A percentile compares a stretch with the other conserved stretches of the same genome.
phyloP scores from a whole-genome alignment of 352 stramenopile species.

The Phytophthora colocasiae region DNA sequence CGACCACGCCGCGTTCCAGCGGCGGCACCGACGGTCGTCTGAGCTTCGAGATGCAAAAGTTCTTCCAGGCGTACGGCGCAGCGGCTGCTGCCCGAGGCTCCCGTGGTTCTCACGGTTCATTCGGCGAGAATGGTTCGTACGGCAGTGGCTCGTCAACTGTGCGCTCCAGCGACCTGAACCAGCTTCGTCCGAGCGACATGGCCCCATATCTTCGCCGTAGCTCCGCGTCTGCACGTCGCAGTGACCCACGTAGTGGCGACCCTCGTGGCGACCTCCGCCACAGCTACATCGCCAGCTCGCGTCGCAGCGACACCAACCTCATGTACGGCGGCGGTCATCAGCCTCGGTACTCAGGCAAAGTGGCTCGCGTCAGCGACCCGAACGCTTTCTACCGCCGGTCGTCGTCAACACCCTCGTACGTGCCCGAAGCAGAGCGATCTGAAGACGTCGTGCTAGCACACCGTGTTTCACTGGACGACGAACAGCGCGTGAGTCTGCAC shows the following conservation, averaged over 20 bases:
- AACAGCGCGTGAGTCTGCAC: constrained; percentile 69
- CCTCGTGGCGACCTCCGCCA: constrained; percentile 24
- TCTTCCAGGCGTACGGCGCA: constrained; percentile 68
- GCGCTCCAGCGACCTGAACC: constrained; percentile 62
- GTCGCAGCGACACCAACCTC: constrained; percentile 44
- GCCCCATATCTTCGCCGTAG: constrained; percentile 43
- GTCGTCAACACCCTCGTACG: constrained; percentile 37
- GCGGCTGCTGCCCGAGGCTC: constrained; percentile 34
- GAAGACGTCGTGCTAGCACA: constrained; percentile 67
- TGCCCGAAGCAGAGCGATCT: constrained; percentile 42
- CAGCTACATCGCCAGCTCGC: constrained; percentile 40
- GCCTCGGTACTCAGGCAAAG: constrained; percentile 34
- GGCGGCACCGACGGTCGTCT: constrained; percentile 49
- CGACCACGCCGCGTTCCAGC: constrained; percentile 45
- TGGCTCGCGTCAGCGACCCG: constrained; percentile 52
- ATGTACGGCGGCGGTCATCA: constrained; percentile 36
- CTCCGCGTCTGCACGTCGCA: constrained; percentile 38
- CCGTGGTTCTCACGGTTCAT: constrained; percentile 37
- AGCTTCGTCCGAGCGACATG: constrained; percentile 40
- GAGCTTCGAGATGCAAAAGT: constrained; percentile 76
- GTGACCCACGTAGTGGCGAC: constrained; percentile 24
- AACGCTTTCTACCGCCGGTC: constrained; percentile 57
- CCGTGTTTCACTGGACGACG: constrained; percentile 65
- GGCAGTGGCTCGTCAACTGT: constrained; percentile 56
- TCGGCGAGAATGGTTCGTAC: constrained; percentile 51